Conservation (phyloP, 1,284 basidiomycete species). For the Xerocomus amazonicus region DNA sequence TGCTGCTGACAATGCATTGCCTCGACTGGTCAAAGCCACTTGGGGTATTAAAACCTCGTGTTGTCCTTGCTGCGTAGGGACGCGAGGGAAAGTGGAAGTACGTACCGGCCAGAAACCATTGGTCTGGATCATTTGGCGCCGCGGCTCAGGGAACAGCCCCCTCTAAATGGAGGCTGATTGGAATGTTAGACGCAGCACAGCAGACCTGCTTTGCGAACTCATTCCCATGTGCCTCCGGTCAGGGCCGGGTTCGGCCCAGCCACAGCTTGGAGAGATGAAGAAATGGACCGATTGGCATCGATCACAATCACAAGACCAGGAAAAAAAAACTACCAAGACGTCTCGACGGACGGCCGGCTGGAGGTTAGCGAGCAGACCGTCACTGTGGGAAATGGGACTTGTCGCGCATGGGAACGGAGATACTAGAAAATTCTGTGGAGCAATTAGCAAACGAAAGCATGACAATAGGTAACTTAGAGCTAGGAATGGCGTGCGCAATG, state of each 20-base stretch:
- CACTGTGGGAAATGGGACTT: conserved; percentile 17
- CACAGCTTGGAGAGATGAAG: conserved; percentile 23
- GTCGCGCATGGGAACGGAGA: conserved; percentile 9
- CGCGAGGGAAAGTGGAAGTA: conserved; percentile 26
- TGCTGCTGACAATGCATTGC: conserved; percentile 29
- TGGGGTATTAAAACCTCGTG: conserved; percentile 34
- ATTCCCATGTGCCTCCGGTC: conserved; percentile 4
- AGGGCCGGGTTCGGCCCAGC: conserved; percentile 10
- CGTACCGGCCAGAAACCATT: conserved; percentile 25
- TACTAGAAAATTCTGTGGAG: conserved; percentile 19
- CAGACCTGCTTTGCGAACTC: conserved; percentile 17
- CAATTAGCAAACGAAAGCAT: conserved; percentile 6
- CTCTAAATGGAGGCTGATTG: conserved; percentile 31
- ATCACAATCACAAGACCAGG: conserved; percentile 6
- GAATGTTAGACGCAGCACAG: conserved; percentile 31
- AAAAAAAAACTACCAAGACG: conserved; percentile 1
- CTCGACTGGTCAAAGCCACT: conserved; percentile 25
- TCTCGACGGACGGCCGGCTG: neutral
- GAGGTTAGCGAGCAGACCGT: conserved; percentile 10
- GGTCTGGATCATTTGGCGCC: conserved; percentile 31
- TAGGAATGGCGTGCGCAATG: conserved; percentile 15
- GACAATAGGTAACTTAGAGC: conserved; percentile 9
- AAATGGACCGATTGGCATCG: conserved; percentile 6
- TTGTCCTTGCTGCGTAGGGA: conserved; percentile 31
- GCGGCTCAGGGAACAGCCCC: conserved; percentile 33